Evolutionary conservation across 805 yeast genomes (phyloP).

Genomic region (Candida ficus): DNA sequence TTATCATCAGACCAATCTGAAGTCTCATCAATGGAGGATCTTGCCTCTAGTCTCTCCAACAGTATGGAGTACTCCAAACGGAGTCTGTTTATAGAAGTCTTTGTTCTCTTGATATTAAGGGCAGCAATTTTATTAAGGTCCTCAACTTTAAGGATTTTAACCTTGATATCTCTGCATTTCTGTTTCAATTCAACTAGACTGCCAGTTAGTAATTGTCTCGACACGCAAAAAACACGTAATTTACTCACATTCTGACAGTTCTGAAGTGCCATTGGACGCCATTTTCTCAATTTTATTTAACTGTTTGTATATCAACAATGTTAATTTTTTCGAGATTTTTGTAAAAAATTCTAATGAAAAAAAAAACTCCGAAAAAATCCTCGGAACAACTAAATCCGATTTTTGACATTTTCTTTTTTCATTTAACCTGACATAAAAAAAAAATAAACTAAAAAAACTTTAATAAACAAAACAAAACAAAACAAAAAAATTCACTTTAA

Average conservation of each 20-base stretch:
- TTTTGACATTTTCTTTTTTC: no score
- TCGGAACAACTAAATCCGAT: no score
- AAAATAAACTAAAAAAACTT: no score
- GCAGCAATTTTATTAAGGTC: slow-evolving; percentile 72
- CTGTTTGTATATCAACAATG: no score
- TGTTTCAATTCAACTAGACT: slow-evolving; percentile 38
- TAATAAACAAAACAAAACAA: background rate
- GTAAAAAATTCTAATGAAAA: no score
- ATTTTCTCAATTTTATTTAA: background rate
- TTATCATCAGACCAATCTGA: slow-evolving; percentile 12
- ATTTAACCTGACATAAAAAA: no score
- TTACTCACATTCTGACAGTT: background rate
- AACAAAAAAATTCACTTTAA: no score
- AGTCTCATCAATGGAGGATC: slow-evolving; percentile 26
- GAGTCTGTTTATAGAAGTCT: slow-evolving; percentile 67
- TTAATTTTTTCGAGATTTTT: no score
- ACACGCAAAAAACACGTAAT: no score
- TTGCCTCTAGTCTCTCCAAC: slow-evolving; percentile 70
- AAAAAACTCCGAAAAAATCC: no score
- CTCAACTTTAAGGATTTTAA: slow-evolving; percentile 66
- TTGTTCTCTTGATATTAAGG: slow-evolving; percentile 71
- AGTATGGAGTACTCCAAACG: slow-evolving; percentile 79
- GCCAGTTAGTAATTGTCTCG: background rate
- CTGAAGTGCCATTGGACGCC: background rate
- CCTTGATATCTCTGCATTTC: slow-evolving; percentile 68